These are phyloP conservation scores for Backusella psychrophila DNA, from an alignment of 192 early-diverging fungal species.

Conservation along the genomic window DNA sequence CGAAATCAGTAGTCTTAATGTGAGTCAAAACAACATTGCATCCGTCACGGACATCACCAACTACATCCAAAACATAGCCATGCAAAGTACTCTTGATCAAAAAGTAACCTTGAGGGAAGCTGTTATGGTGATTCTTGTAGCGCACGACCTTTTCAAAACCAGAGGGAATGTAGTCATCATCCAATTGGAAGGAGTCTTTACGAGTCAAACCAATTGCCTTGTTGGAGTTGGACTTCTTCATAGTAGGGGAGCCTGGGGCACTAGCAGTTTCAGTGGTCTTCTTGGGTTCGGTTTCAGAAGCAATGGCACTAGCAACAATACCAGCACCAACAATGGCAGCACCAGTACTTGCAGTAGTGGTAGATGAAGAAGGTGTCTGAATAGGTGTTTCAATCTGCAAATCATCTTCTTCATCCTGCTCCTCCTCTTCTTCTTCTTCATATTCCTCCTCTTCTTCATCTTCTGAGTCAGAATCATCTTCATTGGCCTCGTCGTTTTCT, in stretches of 20 bases:
- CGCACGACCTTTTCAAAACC: conserved; percentile 30
- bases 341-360: not conserved
- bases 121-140: conserved; percentile 21
- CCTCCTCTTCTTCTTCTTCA: not conserved
- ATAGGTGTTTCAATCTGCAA: not conserved
- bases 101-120: conserved; percentile 29
- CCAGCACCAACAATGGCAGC: conserved; percentile 1
- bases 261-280: not conserved
- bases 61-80: conserved; percentile 32
- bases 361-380: conserved; percentile 2
- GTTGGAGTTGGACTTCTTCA: conserved; percentile 7
- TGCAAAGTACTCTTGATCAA: conserved; percentile 36
- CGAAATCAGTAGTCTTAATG: conserved; percentile 25
- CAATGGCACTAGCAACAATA: not conserved
- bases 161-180: conserved; percentile 21
- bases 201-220: not conserved
- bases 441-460: conserved; percentile 7
- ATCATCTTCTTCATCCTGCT: not conserved
- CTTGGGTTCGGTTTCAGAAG: not conserved
- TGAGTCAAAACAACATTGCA: conserved; percentile 15
- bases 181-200: conserved; percentile 21
- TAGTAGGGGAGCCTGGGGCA: not conserved
- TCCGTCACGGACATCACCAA: not conserved
- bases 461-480: not conserved
- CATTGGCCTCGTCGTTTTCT: not conserved